A percentile compares a stretch with the other conserved stretches of the same genome.
Evolutionary conservation across 164 flowering plant genomes (phyloP).

Genomic region (Piper betle): DNA sequence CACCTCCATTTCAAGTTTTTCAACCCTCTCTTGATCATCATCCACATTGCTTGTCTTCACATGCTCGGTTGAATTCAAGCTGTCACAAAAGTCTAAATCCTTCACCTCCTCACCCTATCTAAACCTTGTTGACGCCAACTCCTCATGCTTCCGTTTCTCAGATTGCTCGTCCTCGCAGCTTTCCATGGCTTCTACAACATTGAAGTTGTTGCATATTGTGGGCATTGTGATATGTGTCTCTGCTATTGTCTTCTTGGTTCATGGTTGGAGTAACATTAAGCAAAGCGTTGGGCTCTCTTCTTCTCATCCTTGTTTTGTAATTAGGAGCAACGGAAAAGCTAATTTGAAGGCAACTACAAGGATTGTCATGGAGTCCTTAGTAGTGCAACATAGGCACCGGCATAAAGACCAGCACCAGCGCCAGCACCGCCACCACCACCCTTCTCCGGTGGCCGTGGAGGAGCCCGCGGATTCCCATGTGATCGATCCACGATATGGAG

Average conservation of each 20-base stretch:
- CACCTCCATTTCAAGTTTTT: constrained; percentile 4
- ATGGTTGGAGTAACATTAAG: constrained; percentile 7
- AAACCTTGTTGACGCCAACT: not conserved
- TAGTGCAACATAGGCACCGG: constrained; percentile 9
- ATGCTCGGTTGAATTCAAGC: constrained; percentile 11
- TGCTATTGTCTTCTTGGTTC: constrained; percentile 16
- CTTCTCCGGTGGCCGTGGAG: constrained; percentile 1
- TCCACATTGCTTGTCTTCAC: too few species aligned
- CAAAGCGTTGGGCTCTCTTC: not conserved
- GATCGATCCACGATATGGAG: constrained; percentile 77
- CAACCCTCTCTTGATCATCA: too few species aligned
- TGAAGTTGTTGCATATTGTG: constrained; percentile 13
- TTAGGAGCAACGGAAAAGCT: constrained; percentile 11
- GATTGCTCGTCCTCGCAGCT: constrained; percentile 4
- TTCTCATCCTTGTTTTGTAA: not conserved
- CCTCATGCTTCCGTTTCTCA: constrained; percentile 10
- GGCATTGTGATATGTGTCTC: constrained; percentile 21
- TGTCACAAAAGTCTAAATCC: constrained; percentile 13
- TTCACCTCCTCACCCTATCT: constrained; percentile 2
- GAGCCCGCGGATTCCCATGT: constrained; percentile 14
- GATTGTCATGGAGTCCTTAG: constrained; percentile 29
- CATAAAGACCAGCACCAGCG: not conserved
- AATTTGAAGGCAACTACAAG: constrained; percentile 5
- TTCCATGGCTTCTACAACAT: constrained; percentile 10
- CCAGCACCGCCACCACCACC: not conserved